Base-by-base conservation (phyloP, 2,329 filamentous ascomycete genomes). In the Colletotrichum sansevieriae region DNA sequence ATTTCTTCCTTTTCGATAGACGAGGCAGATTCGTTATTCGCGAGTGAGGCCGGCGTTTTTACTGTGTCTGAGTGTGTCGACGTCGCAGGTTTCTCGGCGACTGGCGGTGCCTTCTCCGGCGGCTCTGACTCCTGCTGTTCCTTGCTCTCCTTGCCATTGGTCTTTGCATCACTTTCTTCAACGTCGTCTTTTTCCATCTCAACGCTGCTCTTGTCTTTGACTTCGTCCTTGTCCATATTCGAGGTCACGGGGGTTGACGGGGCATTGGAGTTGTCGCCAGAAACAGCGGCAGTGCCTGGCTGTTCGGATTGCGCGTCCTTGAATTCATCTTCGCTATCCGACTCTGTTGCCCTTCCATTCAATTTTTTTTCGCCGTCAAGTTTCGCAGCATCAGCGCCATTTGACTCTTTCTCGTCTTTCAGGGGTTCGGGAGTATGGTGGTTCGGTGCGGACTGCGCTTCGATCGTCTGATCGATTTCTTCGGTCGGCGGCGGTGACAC, bases 401-500 rank as follows among this genome's bases (percentile, higher is more conserved):
- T 58, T 20, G n/a, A 37, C 55, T 73, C 65, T 55, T 64, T 41
- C 63, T 59, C 52, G 62, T 49, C 54, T 59, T 60, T 29, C 13
- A 62, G 33, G 20, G 52, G 46, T 20, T 71, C 35, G 20, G 63
- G 9, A 18, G 33, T 56, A n/a, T 22, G 20, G 39, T 56, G 44
- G 39, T 71, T 52, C 46, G 51, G 44, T 43, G 51, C 51, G 18
- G 65, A 41, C 12, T 64, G 18, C 43, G 52, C 33, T n/a, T 66
- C 63, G 43, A 57, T 58, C 52, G 49, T 62, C 41, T 56, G 47
- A 55, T 70, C 70, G 13, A 62, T 57, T 44, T 62, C 66, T 47
- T 71, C 63, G n/a, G 29, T 29, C 29, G 61, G 57, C 11, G 70
- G 54, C 37, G 80, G 77, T 62, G 76, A 79, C 74, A 78, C 74